Evolutionary conservation across 257 asterid species (phyloP), one percentile per base, ranked within the genome.

Genomic region (Lithospermum erythrorhizon): DNA sequence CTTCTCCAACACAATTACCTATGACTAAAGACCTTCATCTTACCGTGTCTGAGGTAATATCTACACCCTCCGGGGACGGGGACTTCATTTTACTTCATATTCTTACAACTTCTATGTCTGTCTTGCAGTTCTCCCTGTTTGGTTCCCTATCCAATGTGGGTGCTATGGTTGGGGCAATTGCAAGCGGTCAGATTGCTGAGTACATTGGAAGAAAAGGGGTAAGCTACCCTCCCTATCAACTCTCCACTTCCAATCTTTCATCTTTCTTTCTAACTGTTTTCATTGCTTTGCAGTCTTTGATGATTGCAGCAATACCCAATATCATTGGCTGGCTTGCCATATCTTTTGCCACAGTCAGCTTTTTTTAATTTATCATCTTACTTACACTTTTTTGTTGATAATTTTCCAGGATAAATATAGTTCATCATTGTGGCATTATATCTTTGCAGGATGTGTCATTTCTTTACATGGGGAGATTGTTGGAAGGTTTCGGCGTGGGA

Each of bases 401-500:
- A 55, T 45, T 61, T 49, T 25, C n/a, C 2, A n/a, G 6, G 47
- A 9, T 35, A 61, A 14, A 32, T 49, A 18, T 51, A 8, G 51
- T 59, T 55, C 19, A 18, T 61, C 0, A 6, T 64, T n/a, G 9
- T 60, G 49, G 53, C 60, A 22, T 66, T 9, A 1, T 65, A 21
- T 60, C 41, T 54, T 10, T 41, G 21, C 67, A 87, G 96, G 96
- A 90, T 65, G 65, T 30, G 21, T 90, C 97, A 6, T 87, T 93
- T 80, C 83, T 93, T 61, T 87, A 93, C 90, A 82, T 93, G 94
- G 97, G 98, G 76, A 82, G 98, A 72, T 76, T 93, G 80, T 64
- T 89, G 78, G 96, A 87, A 78, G 98, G 98, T 55, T 93, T 88
- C 64, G 98, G 98, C 53, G 96, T 93, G 6, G 97, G 98, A 35